Evolutionary conservation across 495 filamentous ascomycete species (phyloP).

Genomic region (Penicillium arizonense): DNA sequence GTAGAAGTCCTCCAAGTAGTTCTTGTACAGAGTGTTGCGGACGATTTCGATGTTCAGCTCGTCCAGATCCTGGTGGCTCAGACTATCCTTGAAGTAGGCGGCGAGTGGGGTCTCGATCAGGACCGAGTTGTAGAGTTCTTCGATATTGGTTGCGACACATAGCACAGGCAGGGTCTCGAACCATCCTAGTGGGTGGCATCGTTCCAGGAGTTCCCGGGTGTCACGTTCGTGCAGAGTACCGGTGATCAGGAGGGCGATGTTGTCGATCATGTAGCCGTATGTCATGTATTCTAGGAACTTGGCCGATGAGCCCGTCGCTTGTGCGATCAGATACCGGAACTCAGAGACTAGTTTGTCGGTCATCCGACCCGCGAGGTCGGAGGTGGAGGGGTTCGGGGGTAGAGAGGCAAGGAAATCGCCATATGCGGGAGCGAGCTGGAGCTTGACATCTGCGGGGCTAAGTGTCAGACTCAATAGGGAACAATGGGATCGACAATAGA

Average conservation of each 20-base stretch:
- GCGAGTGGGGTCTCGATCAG: constrained; percentile 95
- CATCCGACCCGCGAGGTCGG: constrained; percentile 87
- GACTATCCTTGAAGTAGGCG: constrained; percentile 92
- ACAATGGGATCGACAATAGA: neutral
- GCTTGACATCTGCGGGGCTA: constrained; percentile 75
- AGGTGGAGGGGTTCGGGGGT: constrained; percentile 95
- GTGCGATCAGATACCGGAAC: constrained; percentile 92
- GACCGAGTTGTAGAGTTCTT: constrained; percentile 97
- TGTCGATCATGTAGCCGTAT: constrained; percentile 99
- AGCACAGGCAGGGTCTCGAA: constrained; percentile 99
- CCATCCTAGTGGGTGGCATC: constrained; percentile 96
- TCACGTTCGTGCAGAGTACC: constrained; percentile 97
- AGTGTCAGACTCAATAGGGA: constrained; percentile 8
- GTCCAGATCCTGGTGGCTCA: constrained; percentile 94
- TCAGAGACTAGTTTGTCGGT: constrained; percentile 98
- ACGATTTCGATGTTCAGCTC: constrained; percentile 99
- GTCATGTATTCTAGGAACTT: constrained; percentile 97
- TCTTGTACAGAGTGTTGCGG: constrained; percentile 98
- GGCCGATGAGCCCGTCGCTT: constrained; percentile 83
- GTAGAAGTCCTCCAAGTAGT: constrained; percentile 98
- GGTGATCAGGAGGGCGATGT: constrained; percentile 96
- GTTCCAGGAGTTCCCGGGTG: constrained; percentile 90
- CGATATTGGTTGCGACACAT: constrained; percentile 95
- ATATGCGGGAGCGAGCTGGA: constrained; percentile 94
- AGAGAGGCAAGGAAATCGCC: constrained; percentile 95